Conservation (phyloP, 1,139 yeast species). For the Yamadazyma triangularis region DNA sequence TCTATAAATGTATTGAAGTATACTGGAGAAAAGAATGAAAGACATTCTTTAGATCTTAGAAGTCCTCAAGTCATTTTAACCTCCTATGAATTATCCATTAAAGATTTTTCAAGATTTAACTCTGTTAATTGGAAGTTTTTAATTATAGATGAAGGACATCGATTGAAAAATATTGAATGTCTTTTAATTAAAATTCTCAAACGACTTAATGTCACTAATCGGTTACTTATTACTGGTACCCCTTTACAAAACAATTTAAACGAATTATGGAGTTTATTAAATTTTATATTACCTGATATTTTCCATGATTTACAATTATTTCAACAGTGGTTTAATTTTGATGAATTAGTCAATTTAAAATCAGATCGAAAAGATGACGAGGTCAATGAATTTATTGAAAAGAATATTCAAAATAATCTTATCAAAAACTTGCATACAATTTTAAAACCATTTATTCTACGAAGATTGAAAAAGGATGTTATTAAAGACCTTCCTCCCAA, state of each 20-base stretch:
- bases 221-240: conserved; percentile 84
- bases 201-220: conserved; percentile 57
- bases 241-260: conserved; percentile 87
- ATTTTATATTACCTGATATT: conserved; percentile 87
- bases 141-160: conserved; percentile 95
- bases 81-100: conserved; percentile 75
- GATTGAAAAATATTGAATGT: conserved; percentile 80
- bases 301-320: conserved; percentile 86
- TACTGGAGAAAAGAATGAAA: conserved; percentile 56
- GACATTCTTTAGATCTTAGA: conserved; percentile 34
- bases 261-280: conserved; percentile 86
- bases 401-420: conserved; percentile 61
- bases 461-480: conserved; percentile 77
- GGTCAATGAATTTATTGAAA: conserved; percentile 44
- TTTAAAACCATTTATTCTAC: conserved; percentile 76
- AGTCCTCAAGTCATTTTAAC: conserved; percentile 57
- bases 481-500: conserved; percentile 71
- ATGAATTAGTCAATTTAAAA: conserved; percentile 34
- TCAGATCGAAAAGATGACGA: conserved; percentile 24
- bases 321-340: conserved; percentile 90
- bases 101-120: conserved; percentile 55
- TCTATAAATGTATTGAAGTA: conserved; percentile 57
- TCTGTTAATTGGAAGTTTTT: conserved; percentile 66
- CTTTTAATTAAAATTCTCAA: conserved; percentile 68
- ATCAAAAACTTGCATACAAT: conserved; percentile 81